Evolutionary conservation across 768 basidiomycete species (phyloP), one percentile per base, ranked within the genome.

Genomic region (Trametes coccinea): DNA sequence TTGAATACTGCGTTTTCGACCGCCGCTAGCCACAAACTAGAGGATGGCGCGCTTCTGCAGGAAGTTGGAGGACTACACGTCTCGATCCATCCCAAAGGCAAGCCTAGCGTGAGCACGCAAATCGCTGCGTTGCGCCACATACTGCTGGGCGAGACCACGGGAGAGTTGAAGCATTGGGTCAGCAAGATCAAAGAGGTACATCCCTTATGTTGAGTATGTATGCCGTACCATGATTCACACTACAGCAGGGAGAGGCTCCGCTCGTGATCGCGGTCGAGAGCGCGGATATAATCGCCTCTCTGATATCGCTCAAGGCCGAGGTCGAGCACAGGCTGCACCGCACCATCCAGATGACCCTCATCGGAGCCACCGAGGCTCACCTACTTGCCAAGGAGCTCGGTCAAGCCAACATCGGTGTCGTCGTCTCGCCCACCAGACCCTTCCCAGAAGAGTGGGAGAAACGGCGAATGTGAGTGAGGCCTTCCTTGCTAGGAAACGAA

Each of bases 361-460:
- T 75, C 1, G 84, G 86, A 43, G 91, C 82, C 0, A 75, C 80
- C 2, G 90, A 93, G 67, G 88, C 87, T 0, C 87, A 89, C 71
- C 70, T 92, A 10, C 74, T 95, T 17, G 93, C 92, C 1, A 77
- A 84, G 57, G 82, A 92, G 64, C 80, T 95, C 30, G 89, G 84
- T 0, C 75, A 78, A 31, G 86, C 89, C 2, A 76, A 80, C 13
- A 77, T 93, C 50, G 90, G 91, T 27, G 83, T 95, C 30, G 83
- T 95, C 63, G 67, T 92, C 27, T 73, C 78, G 4, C 87, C 88
- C 11, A 77, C 85, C 2, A 76, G 91, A 53, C 81, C 92, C 4
- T 93, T 88, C 79, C 94, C 95, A 0, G 67, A 70, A 27, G 56
- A 69, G 10, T 97, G 93, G 93, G 88, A 89, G 66, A 73, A 78